Evolutionary conservation across 2,329 filamentous ascomycete species (phyloP).

Genomic region (Paraphaeosphaeria sporulosa): DNA sequence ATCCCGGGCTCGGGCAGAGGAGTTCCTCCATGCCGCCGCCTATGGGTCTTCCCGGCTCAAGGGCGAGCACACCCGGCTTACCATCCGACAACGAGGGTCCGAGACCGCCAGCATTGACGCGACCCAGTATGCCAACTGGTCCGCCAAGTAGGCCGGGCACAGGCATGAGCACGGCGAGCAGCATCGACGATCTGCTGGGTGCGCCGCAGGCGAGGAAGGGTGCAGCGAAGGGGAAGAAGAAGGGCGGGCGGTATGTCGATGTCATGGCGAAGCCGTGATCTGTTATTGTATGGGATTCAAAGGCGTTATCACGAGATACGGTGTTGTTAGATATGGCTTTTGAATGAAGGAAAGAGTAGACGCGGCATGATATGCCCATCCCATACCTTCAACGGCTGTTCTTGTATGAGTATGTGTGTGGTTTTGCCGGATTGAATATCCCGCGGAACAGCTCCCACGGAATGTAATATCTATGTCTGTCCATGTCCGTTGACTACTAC

Average conservation of each 20-base stretch:
- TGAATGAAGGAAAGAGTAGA: too few species aligned
- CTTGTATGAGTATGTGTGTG: too few species aligned
- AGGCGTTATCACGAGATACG: not conserved
- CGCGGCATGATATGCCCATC: too few species aligned
- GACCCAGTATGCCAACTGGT: conserved; percentile 36
- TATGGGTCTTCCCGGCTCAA: conserved; percentile 33
- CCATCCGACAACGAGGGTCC: conserved; percentile 40
- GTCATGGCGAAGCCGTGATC: conserved; percentile 69
- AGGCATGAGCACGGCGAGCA: conserved; percentile 89
- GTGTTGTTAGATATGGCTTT: not conserved
- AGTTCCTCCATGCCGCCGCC: conserved; percentile 49
- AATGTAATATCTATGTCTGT: too few species aligned
- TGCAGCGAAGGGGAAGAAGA: conserved; percentile 68
- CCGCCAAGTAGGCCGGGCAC: conserved; percentile 66
- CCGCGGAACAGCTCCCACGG: too few species aligned
- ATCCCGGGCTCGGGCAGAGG: conserved; percentile 24
- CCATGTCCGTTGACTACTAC: too few species aligned
- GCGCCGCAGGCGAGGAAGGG: conserved; percentile 74
- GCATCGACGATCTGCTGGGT: conserved; percentile 90
- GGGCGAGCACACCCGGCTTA: conserved; percentile 44
- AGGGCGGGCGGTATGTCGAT: conserved; percentile 89
- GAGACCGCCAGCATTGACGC: conserved; percentile 33
- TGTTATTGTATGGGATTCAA: not conserved
- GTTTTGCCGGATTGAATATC: too few species aligned
- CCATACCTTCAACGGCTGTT: too few species aligned